Conservation (phyloP, 2,329 filamentous ascomycete species). For the Cordyceps militaris region DNA sequence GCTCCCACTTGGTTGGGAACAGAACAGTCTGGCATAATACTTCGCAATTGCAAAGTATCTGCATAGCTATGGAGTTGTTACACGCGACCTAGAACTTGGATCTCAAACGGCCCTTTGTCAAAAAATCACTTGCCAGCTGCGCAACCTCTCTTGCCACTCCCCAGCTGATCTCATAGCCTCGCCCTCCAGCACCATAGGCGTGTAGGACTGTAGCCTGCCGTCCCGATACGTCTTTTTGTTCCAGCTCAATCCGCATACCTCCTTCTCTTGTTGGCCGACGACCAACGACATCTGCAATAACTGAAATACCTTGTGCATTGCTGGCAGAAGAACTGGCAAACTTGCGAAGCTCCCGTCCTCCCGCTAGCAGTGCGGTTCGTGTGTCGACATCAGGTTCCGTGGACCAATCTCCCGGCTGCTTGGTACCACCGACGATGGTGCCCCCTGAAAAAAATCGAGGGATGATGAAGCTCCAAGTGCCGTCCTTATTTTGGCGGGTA, state of each 20-base stretch:
- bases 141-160: slow-evolving; percentile 47
- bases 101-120: background rate
- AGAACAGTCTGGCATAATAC: no score
- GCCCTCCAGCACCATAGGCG: slow-evolving; percentile 53
- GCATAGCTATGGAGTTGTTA: no score
- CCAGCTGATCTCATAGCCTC: slow-evolving; percentile 57
- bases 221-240: background rate
- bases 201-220: slow-evolving; percentile 30
- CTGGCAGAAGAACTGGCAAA: slow-evolving; percentile 17
- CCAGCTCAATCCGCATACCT: slow-evolving; percentile 27
- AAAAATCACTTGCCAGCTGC: slow-evolving; percentile 6
- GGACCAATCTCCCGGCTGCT: slow-evolving; percentile 50
- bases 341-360: slow-evolving; percentile 24
- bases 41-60: no score
- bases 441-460: slow-evolving; percentile 54
- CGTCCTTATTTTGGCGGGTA: slow-evolving; percentile 56
- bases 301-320: slow-evolving; percentile 22
- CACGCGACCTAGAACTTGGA: slow-evolving; percentile 4
- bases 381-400: slow-evolving; percentile 38
- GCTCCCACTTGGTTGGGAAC: no score
- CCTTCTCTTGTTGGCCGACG: slow-evolving; percentile 37
- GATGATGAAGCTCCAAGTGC: slow-evolving; percentile 55
- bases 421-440: slow-evolving; percentile 59
- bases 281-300: slow-evolving; percentile 38
- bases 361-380: slow-evolving; percentile 38